These are phyloP conservation scores for Hemisphaericaspora xylofermentans DNA, from an alignment of 1,139 yeast species.

Conservation along the genomic window DNA sequence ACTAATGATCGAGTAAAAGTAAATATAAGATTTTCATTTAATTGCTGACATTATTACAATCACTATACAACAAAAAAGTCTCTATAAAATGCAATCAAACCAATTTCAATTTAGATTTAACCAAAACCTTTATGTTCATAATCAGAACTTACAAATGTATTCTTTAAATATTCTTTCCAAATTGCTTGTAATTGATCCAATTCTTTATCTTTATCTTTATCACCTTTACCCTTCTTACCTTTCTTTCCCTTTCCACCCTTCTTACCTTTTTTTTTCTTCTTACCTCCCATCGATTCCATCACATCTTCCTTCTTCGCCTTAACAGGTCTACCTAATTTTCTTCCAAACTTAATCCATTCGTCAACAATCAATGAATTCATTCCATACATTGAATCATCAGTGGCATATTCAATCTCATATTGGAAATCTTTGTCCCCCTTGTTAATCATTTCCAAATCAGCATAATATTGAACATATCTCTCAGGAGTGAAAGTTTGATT, in stretches of 20 bases:
- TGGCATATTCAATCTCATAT: slow-evolving; percentile 67
- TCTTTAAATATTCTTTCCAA: slow-evolving; percentile 46
- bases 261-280: slow-evolving; percentile 14
- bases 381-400: slow-evolving; percentile 57
- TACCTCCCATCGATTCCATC: slow-evolving; percentile 7
- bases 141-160: slow-evolving; percentile 64
- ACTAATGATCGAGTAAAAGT: too few species aligned
- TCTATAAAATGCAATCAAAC: background rate
- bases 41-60: too few species aligned
- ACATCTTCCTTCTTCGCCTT: slow-evolving; percentile 16
- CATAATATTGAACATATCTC: slow-evolving; percentile 68
- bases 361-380: slow-evolving; percentile 57
- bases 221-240: slow-evolving; percentile 6
- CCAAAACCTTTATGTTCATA: slow-evolving; percentile 52
- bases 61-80: background rate
- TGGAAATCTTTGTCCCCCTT: slow-evolving; percentile 47
- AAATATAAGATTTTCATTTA: too few species aligned
- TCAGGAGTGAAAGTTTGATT: slow-evolving; percentile 73
- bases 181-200: slow-evolving; percentile 23
- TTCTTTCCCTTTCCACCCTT: slow-evolving; percentile 14
- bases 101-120: slow-evolving; percentile 9
- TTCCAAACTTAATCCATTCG: slow-evolving; percentile 60
- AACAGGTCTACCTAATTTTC: slow-evolving; percentile 47
- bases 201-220: slow-evolving; percentile 12
- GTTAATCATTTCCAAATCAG: slow-evolving; percentile 57